Percentiles rank a stretch among this genome's conserved stretches.
Evolutionary conservation across 495 filamentous ascomycete genomes (phyloP).

Genomic region (Annulohypoxylon moriforme): DNA sequence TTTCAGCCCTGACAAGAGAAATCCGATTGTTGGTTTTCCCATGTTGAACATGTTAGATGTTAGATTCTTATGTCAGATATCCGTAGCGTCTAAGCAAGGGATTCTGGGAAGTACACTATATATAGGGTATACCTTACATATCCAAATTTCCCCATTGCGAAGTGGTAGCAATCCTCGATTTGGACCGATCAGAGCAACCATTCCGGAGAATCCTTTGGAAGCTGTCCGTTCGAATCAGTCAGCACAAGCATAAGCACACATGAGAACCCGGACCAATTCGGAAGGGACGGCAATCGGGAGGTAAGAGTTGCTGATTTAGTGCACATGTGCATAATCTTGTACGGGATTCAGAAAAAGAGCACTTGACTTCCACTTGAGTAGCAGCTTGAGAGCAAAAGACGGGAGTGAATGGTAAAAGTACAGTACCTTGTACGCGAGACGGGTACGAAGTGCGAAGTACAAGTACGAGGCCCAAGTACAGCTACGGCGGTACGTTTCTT

Average conservation of each 20-base stretch:
- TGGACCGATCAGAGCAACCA: neutral
- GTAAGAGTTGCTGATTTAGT: constrained; percentile 8
- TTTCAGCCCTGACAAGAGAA: neutral
- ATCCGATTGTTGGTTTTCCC: neutral
- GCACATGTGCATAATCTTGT: constrained; percentile 27
- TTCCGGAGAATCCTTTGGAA: constrained; percentile 22
- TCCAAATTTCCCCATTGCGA: neutral
- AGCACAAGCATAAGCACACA: constrained; percentile 8
- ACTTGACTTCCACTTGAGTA: too few species aligned
- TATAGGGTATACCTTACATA: neutral
- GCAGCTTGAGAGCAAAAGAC: too few species aligned
- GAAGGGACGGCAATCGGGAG: constrained; percentile 25
- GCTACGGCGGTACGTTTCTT: too few species aligned
- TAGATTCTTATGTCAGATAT: constrained; percentile 6
- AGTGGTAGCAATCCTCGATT: neutral
- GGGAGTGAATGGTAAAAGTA: neutral
- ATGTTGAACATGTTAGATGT: neutral
- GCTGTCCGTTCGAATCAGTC: neutral
- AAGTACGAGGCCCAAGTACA: constrained; percentile 5
- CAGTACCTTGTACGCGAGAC: neutral
- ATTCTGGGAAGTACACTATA: neutral
- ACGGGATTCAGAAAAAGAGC: constrained; percentile 4
- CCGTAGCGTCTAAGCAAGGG: neutral
- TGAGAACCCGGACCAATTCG: constrained; percentile 6
- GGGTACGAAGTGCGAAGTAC: constrained; percentile 17